A percentile compares a stretch with the other conserved stretches of the same genome.
These are phyloP conservation scores for Diatrype stigma DNA, from an alignment of 2,329 filamentous ascomycete genomes.

Conservation along the genomic window DNA sequence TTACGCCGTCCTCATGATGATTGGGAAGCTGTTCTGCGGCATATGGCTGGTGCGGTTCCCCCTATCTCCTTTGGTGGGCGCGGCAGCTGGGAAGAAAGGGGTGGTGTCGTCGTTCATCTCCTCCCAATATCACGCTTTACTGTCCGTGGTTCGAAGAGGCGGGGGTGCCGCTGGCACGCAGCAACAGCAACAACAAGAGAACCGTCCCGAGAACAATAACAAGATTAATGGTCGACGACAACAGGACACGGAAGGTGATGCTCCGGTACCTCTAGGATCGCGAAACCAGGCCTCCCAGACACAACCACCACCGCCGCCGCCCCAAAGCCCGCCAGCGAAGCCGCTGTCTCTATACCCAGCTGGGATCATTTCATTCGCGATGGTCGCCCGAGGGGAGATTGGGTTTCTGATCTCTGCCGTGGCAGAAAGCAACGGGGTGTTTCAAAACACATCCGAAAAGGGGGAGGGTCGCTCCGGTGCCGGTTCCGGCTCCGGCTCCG, in stretches of 20 bases:
- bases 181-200: too few species aligned
- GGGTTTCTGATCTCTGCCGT: conserved; percentile 71
- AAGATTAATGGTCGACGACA: too few species aligned
- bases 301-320: neutral
- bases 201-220: neutral
- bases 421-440: conserved; percentile 51
- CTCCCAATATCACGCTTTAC: conserved; percentile 6
- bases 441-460: conserved; percentile 20
- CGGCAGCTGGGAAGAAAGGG: neutral
- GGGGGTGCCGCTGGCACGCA: too few species aligned
- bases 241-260: too few species aligned
- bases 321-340: conserved; percentile 33
- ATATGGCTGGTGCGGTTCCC: conserved; percentile 48
- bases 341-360: conserved; percentile 64
- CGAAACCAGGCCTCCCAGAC: too few species aligned
- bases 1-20: conserved; percentile 66
- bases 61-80: conserved; percentile 8
- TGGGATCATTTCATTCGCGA: conserved; percentile 60
- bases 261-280: neutral
- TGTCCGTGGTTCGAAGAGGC: conserved; percentile 10
- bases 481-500: too few species aligned
- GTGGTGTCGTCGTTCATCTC: conserved; percentile 5
- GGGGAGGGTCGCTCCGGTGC: too few species aligned
- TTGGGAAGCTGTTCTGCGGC: conserved; percentile 59
- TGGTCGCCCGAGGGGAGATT: conserved; percentile 77